Percentiles rank a stretch among this genome's conserved stretches.
Conservation (phyloP, 2,329 filamentous ascomycete genomes). For the Ophiostoma piceae region DNA sequence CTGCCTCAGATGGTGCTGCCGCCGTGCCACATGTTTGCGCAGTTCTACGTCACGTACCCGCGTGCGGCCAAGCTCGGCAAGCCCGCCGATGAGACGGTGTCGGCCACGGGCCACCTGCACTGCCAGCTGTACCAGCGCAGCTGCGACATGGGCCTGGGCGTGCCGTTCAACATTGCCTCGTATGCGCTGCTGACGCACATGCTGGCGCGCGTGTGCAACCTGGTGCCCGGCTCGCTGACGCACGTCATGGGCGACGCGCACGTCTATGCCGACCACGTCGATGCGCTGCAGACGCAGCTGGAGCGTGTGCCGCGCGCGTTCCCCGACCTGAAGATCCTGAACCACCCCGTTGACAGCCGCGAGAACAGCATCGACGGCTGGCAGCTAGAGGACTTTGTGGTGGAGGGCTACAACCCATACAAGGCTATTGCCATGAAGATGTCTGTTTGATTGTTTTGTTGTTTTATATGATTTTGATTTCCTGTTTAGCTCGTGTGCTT, state of each 20-base stretch:
- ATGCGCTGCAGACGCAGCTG: constrained; percentile 76
- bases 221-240: constrained; percentile 80
- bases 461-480: not conserved
- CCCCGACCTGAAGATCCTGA: constrained; percentile 68
- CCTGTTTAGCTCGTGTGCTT: not conserved
- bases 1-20: constrained; percentile 83
- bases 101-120: constrained; percentile 56
- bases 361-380: constrained; percentile 82
- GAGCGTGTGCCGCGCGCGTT: constrained; percentile 75
- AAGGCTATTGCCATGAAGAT: constrained; percentile 97
- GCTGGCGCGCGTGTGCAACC: constrained; percentile 78
- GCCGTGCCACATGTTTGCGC: constrained; percentile 96
- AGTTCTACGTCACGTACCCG: constrained; percentile 85
- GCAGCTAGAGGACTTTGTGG: constrained; percentile 79
- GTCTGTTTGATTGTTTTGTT: constrained; percentile 60
- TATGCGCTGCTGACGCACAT: constrained; percentile 95
- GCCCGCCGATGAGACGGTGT: not conserved
- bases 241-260: constrained; percentile 99
- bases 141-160: constrained; percentile 94
- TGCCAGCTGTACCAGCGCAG: constrained; percentile 89
- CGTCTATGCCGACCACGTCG: constrained; percentile 87
- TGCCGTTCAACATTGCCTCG: constrained; percentile 95
- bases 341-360: constrained; percentile 39
- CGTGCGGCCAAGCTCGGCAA: constrained; percentile 20
- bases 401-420: constrained; percentile 85